Evolutionary conservation across 306 rosid species (phyloP).

Genomic region (Sechiopsis laciniata): DNA sequence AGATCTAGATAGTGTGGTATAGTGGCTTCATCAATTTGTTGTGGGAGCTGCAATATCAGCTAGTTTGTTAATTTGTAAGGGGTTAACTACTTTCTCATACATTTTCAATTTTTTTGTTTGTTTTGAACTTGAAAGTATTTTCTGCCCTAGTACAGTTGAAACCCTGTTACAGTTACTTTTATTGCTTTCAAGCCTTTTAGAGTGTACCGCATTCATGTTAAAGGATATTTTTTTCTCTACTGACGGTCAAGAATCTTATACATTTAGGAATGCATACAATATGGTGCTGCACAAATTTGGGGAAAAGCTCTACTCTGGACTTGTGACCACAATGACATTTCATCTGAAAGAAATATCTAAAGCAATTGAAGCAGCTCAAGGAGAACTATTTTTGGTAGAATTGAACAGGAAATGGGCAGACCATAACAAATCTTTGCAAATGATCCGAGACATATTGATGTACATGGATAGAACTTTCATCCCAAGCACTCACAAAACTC

Average conservation of each 20-base stretch:
- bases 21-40: background rate
- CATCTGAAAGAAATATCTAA: constrained; percentile 65
- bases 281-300: constrained; percentile 98
- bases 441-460: constrained; percentile 78
- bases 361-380: constrained; percentile 65
- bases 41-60: constrained; percentile 8
- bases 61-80: background rate
- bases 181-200: background rate
- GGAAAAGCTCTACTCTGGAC: constrained; percentile 75
- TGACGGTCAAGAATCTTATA: constrained; percentile 18
- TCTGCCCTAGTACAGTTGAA: background rate
- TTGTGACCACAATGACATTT: constrained; percentile 61
- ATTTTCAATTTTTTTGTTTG: background rate
- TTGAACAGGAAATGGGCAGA: constrained; percentile 76
- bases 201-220: background rate
- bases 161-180: background rate
- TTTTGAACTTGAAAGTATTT: background rate
- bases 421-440: constrained; percentile 67
- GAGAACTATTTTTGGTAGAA: constrained; percentile 67
- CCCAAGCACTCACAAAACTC: constrained; percentile 49
- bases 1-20: background rate
- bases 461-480: constrained; percentile 94
- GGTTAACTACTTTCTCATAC: background rate
- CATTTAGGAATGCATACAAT: constrained; percentile 81
- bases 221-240: background rate